Percentiles rank a stretch among this genome's conserved stretches.
phyloP scores from a whole-genome alignment of 768 basidiomycete genomes.

The Mycena venus region DNA sequence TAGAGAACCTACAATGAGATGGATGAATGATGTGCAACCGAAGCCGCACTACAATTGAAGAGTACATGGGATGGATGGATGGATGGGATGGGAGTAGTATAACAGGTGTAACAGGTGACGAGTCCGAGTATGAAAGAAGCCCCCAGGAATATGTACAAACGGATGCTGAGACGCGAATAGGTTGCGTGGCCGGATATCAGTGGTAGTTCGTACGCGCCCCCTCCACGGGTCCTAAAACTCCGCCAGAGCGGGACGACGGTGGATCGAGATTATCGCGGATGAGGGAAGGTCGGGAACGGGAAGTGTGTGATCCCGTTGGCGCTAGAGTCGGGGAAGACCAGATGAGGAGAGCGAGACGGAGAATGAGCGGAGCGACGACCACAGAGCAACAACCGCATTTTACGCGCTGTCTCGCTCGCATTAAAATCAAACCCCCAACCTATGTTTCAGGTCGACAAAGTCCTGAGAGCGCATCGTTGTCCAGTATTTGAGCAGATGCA shows the following conservation, averaged over 20 bases:
- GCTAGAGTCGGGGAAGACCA: slow-evolving; percentile 20
- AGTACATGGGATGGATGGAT: slow-evolving; percentile 26
- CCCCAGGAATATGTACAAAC: slow-evolving; percentile 24
- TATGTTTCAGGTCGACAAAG: slow-evolving; percentile 66
- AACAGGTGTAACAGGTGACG: slow-evolving; percentile 25
- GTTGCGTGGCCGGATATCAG: slow-evolving; percentile 30
- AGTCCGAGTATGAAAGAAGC: slow-evolving; percentile 26
- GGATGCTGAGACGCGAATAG: slow-evolving; percentile 31
- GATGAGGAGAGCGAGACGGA: neutral
- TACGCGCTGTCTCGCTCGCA: neutral
- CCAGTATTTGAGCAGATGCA: slow-evolving; percentile 63
- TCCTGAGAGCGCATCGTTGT: slow-evolving; percentile 61
- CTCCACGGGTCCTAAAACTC: slow-evolving; percentile 14
- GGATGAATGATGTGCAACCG: slow-evolving; percentile 24
- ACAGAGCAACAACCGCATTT: slow-evolving; percentile 20
- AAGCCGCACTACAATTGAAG: slow-evolving; percentile 25
- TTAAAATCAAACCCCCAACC: slow-evolving; percentile 63
- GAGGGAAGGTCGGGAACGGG: slow-evolving; percentile 19
- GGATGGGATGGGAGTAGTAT: neutral
- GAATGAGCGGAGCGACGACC: neutral
- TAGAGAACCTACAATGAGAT: neutral
- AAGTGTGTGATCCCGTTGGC: slow-evolving; percentile 15
- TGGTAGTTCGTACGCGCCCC: slow-evolving; percentile 13
- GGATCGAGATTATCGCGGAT: slow-evolving; percentile 29
- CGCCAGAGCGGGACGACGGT: neutral